Percentiles rank a stretch among this genome's conserved stretches.
These are phyloP conservation scores for Candida hungchunana DNA, from an alignment of 805 yeast genomes.

Conservation along the genomic window DNA sequence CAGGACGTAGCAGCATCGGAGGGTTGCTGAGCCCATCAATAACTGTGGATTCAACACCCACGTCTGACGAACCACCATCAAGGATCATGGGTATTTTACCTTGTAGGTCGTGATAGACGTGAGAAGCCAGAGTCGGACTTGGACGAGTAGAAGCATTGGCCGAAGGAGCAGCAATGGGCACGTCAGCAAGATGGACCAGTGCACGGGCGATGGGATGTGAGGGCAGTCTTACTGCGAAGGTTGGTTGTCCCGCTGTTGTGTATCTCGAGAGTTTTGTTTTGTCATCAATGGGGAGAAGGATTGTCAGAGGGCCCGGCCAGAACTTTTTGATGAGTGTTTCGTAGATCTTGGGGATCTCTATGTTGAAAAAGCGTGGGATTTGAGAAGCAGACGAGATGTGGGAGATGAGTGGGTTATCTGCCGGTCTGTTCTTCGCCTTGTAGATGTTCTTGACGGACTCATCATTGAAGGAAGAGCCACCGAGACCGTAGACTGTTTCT, in stretches of 20 bases:
- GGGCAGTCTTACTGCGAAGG: slow-evolving; percentile 92
- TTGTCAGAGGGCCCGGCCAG: slow-evolving; percentile 98
- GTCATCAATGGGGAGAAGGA: slow-evolving; percentile 59
- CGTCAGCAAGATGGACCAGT: slow-evolving; percentile 73
- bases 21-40: slow-evolving; percentile 84
- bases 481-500: slow-evolving; percentile 95
- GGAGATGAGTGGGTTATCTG: slow-evolving; percentile 91
- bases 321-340: slow-evolving; percentile 56
- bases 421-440: slow-evolving; percentile 86
- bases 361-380: slow-evolving; percentile 51
- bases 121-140: slow-evolving; percentile 84
- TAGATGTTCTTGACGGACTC: slow-evolving; percentile 74
- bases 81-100: slow-evolving; percentile 79
- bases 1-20: slow-evolving; percentile 89
- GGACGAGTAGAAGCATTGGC: slow-evolving; percentile 97
- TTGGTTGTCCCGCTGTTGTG: slow-evolving; percentile 84
- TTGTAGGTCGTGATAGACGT: slow-evolving; percentile 75
- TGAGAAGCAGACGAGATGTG: slow-evolving; percentile 81
- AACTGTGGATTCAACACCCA: slow-evolving; percentile 93
- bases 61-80: slow-evolving; percentile 86
- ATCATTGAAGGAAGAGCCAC: slow-evolving; percentile 77
- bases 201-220: slow-evolving; percentile 87
- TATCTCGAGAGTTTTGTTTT: slow-evolving; percentile 55
- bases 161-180: slow-evolving; percentile 95
- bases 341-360: slow-evolving; percentile 65